Evolutionary conservation across 805 yeast genomes (phyloP).

Genomic region (Scheffersomyces coipomensis): DNA sequence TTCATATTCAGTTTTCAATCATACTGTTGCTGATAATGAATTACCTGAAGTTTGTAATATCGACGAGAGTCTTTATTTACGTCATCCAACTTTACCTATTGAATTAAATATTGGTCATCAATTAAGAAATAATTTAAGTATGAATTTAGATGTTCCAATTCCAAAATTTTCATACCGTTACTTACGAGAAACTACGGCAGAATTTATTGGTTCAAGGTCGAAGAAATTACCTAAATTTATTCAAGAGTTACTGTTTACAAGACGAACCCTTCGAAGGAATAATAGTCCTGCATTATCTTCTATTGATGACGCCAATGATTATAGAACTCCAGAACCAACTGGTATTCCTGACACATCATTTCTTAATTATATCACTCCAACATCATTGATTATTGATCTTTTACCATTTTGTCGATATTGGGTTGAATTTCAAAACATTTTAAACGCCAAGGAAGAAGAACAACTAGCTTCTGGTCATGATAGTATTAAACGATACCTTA

Average conservation of each 20-base stretch:
- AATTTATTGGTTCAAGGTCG: slow-evolving; percentile 33
- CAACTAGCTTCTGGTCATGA: slow-evolving; percentile 9
- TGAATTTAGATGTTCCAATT: neutral
- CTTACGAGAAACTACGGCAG: slow-evolving; percentile 8
- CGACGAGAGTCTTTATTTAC: slow-evolving; percentile 27
- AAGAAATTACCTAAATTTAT: slow-evolving; percentile 29
- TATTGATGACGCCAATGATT: slow-evolving; percentile 5
- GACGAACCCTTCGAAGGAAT: slow-evolving; percentile 8
- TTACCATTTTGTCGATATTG: slow-evolving; percentile 32
- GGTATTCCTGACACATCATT: slow-evolving; percentile 37
- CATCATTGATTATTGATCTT: slow-evolving; percentile 28
- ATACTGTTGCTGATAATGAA: slow-evolving; percentile 29
- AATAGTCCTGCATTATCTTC: no score
- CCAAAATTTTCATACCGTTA: slow-evolving; percentile 9
- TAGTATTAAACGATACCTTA: slow-evolving; percentile 25
- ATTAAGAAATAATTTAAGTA: neutral
- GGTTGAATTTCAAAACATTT: slow-evolving; percentile 27
- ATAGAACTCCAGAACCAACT: slow-evolving; percentile 12
- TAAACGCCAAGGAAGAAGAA: slow-evolving; percentile 20
- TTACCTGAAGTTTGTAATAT: slow-evolving; percentile 31
- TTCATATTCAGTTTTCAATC: slow-evolving; percentile 24
- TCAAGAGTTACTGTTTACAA: slow-evolving; percentile 18
- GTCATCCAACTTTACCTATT: slow-evolving; percentile 30
- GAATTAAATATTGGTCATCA: slow-evolving; percentile 34
- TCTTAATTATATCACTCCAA: slow-evolving; percentile 19